Evolutionary conservation across 495 filamentous ascomycete species (phyloP).

Genomic region (Aspergillus egyptiacus): DNA sequence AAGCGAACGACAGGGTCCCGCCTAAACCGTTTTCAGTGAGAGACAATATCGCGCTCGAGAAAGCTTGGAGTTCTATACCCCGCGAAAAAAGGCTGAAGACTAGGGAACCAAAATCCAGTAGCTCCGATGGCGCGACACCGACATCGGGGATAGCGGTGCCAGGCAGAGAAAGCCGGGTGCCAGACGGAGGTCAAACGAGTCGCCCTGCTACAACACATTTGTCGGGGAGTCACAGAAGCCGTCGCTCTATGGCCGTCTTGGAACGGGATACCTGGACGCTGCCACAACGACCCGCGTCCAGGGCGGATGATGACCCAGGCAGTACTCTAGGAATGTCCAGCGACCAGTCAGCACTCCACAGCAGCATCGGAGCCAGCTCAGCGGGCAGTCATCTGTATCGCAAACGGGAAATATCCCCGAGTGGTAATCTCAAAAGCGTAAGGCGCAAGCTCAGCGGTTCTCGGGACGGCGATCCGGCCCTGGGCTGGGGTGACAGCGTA

Average conservation of each 20-base stretch:
- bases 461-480: constrained; percentile 14
- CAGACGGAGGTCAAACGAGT: constrained; percentile 24
- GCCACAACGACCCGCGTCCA: constrained; percentile 13
- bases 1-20: constrained; percentile 45
- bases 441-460: constrained; percentile 19
- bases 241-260: constrained; percentile 12
- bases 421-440: constrained; percentile 15
- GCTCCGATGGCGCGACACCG: constrained; percentile 27
- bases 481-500: constrained; percentile 16
- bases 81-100: constrained; percentile 31
- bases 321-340: constrained; percentile 12
- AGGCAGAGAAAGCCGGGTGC: constrained; percentile 30
- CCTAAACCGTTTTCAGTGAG: constrained; percentile 71
- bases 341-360: constrained; percentile 9
- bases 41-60: constrained; percentile 68
- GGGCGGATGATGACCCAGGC: constrained; percentile 7
- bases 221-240: constrained; percentile 24
- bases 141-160: constrained; percentile 43
- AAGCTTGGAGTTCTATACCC: constrained; percentile 59
- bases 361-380: constrained; percentile 8
- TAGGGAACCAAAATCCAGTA: constrained; percentile 25
- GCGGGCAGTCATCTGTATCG: constrained; percentile 9
- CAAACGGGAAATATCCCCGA: constrained; percentile 26
- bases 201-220: constrained; percentile 22
- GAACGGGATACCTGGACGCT: constrained; percentile 14